phyloP scores from a whole-genome alignment of 768 basidiomycete genomes.

The Lactarius vividus region DNA sequence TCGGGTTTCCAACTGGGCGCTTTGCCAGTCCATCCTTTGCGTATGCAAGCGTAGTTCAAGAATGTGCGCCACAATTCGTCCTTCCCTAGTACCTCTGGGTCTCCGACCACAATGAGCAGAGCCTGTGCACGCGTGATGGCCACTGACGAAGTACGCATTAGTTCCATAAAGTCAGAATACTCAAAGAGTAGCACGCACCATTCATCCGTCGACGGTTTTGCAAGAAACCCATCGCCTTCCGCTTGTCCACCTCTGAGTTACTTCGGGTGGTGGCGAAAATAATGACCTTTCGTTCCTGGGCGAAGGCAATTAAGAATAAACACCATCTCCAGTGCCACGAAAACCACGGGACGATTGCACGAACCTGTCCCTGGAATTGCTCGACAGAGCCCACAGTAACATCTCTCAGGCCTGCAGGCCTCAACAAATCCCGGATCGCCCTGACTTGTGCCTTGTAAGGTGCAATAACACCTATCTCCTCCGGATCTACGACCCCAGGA shows the following conservation, averaged over 20 bases:
- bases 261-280: slow-evolving; percentile 41
- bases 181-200: slow-evolving; percentile 30
- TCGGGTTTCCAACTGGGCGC: slow-evolving; percentile 39
- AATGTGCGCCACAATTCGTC: slow-evolving; percentile 61
- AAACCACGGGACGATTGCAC: not conserved
- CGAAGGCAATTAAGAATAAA: not conserved
- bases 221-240: slow-evolving; percentile 37
- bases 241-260: slow-evolving; percentile 31
- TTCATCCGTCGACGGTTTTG: slow-evolving; percentile 40
- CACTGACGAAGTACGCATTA: slow-evolving; percentile 38
- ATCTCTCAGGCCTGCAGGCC: slow-evolving; percentile 12
- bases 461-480: slow-evolving; percentile 40
- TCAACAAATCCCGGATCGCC: slow-evolving; percentile 34
- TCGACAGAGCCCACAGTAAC: slow-evolving; percentile 41
- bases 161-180: not conserved
- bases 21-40: slow-evolving; percentile 54
- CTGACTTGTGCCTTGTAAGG: slow-evolving; percentile 41
- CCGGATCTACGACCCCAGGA: slow-evolving; percentile 26
- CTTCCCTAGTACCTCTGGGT: slow-evolving; percentile 54
- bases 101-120: slow-evolving; percentile 59
- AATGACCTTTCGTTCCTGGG: slow-evolving; percentile 39
- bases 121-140: slow-evolving; percentile 66
- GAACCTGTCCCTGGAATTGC: slow-evolving; percentile 44
- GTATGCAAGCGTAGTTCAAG: slow-evolving; percentile 51
- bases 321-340: too few species aligned